Evolutionary conservation across 768 basidiomycete species (phyloP).

Genomic region (Hydnum rufescens): DNA sequence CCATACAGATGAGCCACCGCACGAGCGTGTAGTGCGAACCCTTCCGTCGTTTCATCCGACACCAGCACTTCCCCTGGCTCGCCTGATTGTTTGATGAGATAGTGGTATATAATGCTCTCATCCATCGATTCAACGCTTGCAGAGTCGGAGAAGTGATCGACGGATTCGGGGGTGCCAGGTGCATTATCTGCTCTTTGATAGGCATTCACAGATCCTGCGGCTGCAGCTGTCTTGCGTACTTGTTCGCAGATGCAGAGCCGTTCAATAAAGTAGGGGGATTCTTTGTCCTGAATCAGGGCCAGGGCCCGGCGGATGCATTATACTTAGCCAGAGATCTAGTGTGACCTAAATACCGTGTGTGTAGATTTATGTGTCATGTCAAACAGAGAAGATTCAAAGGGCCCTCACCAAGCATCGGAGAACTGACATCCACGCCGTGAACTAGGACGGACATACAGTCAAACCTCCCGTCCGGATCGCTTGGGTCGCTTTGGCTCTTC

Average conservation of each 20-base stretch:
- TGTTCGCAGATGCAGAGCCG: neutral
- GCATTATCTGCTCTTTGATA: neutral
- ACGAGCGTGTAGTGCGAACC: slow-evolving; percentile 22
- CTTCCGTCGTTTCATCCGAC: slow-evolving; percentile 30
- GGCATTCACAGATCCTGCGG: neutral
- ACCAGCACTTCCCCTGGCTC: slow-evolving; percentile 13
- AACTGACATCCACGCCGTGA: neutral
- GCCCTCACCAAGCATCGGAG: neutral
- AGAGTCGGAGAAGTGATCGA: neutral
- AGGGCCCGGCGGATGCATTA: neutral
- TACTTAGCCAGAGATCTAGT: neutral
- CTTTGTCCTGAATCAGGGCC: neutral
- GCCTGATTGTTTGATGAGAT: slow-evolving; percentile 10
- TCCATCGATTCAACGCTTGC: slow-evolving; percentile 6
- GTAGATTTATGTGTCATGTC: neutral
- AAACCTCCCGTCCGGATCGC: slow-evolving; percentile 30
- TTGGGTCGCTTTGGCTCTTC: slow-evolving; percentile 27
- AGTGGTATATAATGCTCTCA: slow-evolving; percentile 9
- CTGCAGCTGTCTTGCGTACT: neutral
- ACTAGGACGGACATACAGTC: neutral
- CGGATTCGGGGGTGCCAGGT: slow-evolving; percentile 3
- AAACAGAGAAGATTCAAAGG: neutral
- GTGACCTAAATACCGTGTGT: neutral
- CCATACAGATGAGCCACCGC: neutral
- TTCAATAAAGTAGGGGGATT: neutral